phyloP scores from a whole-genome alignment of 768 basidiomycete genomes.

The Astraeus odoratus region DNA sequence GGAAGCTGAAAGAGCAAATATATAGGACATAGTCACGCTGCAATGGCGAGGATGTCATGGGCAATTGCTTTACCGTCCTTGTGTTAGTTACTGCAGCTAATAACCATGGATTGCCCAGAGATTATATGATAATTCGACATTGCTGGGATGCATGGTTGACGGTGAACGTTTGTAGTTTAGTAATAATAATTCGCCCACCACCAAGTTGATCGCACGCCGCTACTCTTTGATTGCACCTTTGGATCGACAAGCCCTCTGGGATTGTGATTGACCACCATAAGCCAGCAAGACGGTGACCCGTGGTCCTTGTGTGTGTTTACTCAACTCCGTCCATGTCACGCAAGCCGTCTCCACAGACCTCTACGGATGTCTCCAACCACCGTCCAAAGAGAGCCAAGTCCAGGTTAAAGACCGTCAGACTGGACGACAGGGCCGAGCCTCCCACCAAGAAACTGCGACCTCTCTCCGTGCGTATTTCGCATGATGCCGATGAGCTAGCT shows the following conservation, averaged over 20 bases:
- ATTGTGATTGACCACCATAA: too few relatives aligned
- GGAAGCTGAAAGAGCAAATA: slow-evolving; percentile 59
- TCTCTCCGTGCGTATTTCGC: slow-evolving; percentile 3
- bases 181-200: too few relatives aligned
- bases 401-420: slow-evolving; percentile 20
- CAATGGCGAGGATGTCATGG: too few relatives aligned
- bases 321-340: slow-evolving; percentile 10
- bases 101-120: too few relatives aligned
- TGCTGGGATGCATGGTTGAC: too few relatives aligned
- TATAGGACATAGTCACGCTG: slow-evolving; percentile 19
- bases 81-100: background rate
- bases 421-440: slow-evolving; percentile 14
- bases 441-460: slow-evolving; percentile 14
- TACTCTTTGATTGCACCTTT: too few relatives aligned
- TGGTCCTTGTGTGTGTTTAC: background rate
- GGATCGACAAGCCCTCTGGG: too few relatives aligned
- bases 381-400: slow-evolving; percentile 6
- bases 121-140: too few relatives aligned
- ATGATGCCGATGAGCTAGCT: background rate
- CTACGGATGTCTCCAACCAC: background rate
- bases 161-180: too few relatives aligned
- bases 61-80: background rate
- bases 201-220: too few relatives aligned
- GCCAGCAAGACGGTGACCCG: too few relatives aligned
- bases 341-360: slow-evolving; percentile 9